Evolutionary conservation across 139 green algal genomes (phyloP).

Genomic region (Picochlorum sp.): DNA sequence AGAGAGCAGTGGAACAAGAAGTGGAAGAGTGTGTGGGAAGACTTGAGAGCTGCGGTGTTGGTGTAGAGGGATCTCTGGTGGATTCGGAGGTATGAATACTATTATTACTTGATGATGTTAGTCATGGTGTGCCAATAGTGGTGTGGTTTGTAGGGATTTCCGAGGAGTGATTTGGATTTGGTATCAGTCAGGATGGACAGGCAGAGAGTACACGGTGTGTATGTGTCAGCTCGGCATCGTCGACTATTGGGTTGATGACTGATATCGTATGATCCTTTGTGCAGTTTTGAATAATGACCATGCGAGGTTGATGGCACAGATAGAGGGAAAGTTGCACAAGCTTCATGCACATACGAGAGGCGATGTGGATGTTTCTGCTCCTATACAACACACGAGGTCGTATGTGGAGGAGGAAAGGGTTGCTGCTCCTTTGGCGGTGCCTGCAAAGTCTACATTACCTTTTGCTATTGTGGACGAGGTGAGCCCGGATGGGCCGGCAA

Average conservation of each 20-base stretch:
- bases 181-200: constrained; percentile 50
- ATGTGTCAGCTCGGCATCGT: constrained; percentile 12
- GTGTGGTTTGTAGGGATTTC: constrained; percentile 57
- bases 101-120: neutral
- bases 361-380: constrained; percentile 8
- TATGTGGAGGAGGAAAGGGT: neutral
- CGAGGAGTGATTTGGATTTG: constrained; percentile 68
- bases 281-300: constrained; percentile 73
- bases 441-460: constrained; percentile 13
- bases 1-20: constrained; percentile 37
- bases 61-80: constrained; percentile 44
- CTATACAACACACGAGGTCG: neutral
- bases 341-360: constrained; percentile 39
- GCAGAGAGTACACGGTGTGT: constrained; percentile 41
- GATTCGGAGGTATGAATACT: constrained; percentile 50
- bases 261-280: neutral
- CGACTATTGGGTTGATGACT: no score
- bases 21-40: constrained; percentile 31
- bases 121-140: neutral
- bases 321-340: constrained; percentile 51
- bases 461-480: constrained; percentile 80
- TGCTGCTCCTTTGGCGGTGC: neutral
- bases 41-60: constrained; percentile 46
- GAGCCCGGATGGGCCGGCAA: constrained; percentile 45
- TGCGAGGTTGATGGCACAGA: constrained; percentile 46